Conservation (phyloP, 2,329 filamentous ascomycete species). For the Calonectria pauciramosa region DNA sequence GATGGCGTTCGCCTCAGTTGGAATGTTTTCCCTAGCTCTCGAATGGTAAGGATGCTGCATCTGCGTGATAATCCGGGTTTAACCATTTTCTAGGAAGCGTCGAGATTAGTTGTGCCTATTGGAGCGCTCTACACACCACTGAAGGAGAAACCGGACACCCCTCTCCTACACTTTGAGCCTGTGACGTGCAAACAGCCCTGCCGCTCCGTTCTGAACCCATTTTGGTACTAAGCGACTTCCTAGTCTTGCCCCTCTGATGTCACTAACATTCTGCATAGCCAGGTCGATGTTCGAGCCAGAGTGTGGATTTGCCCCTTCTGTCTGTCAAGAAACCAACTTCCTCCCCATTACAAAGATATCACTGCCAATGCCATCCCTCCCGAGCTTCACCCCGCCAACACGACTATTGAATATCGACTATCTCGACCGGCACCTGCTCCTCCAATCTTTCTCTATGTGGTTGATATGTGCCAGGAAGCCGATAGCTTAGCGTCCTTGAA, state of each 20-base stretch:
- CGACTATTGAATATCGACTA: conserved; percentile 90
- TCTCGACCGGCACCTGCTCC: conserved; percentile 86
- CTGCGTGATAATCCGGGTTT: background rate
- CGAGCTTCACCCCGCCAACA: conserved; percentile 85
- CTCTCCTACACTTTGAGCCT: conserved; percentile 93
- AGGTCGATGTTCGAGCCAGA: conserved; percentile 85
- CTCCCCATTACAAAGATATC: conserved; percentile 91
- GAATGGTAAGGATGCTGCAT: conserved; percentile 77
- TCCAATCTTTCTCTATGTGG: conserved; percentile 88
- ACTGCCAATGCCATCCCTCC: conserved; percentile 85
- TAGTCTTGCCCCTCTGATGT: background rate
- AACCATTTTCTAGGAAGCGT: conserved; percentile 75
- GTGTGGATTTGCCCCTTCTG: conserved; percentile 94
- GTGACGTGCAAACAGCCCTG: conserved; percentile 97
- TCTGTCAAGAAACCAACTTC: conserved; percentile 84
- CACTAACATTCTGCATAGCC: conserved; percentile 62
- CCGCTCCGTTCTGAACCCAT: conserved; percentile 95
- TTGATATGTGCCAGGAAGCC: conserved; percentile 90
- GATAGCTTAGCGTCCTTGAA: conserved; percentile 87
- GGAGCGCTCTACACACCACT: conserved; percentile 95
- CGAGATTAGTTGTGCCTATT: conserved; percentile 93
- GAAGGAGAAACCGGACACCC: conserved; percentile 93
- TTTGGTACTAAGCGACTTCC: conserved; percentile 76
- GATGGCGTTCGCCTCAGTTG: conserved; percentile 97
- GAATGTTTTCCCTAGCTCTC: conserved; percentile 98